These are phyloP conservation scores for Tolypocladium album DNA, from an alignment of 2,329 filamentous ascomycete species.

Conservation along the genomic window DNA sequence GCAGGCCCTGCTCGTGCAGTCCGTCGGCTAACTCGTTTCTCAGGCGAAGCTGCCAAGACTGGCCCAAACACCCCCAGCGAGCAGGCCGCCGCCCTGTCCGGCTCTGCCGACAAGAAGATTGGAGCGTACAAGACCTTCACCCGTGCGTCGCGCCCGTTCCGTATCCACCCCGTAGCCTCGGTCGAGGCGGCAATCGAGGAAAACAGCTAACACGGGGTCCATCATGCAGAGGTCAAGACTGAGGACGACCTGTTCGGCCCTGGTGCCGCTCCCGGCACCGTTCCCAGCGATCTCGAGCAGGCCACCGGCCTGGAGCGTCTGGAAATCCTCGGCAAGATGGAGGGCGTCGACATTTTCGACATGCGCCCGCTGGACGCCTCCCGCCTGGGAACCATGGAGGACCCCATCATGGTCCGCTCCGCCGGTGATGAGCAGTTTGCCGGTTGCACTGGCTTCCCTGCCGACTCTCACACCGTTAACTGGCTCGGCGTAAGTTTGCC, in stretches of 20 bases:
- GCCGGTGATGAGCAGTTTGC: slow-evolving; percentile 93
- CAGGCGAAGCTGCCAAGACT: slow-evolving; percentile 26
- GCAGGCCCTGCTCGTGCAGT: slow-evolving; percentile 4
- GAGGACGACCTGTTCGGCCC: slow-evolving; percentile 77
- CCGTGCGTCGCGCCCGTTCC: slow-evolving; percentile 29
- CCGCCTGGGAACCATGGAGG: slow-evolving; percentile 78
- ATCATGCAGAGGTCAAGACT: slow-evolving; percentile 61
- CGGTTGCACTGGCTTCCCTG: slow-evolving; percentile 90
- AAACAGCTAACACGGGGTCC: slow-evolving; percentile 10
- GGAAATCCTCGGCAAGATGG: slow-evolving; percentile 98
- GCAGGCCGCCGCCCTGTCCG: slow-evolving; percentile 24
- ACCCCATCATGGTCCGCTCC: slow-evolving; percentile 85
- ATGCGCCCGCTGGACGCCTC: slow-evolving; percentile 93
- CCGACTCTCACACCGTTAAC: slow-evolving; percentile 79
- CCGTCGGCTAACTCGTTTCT: slow-evolving; percentile 1
- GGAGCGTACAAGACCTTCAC: slow-evolving; percentile 33
- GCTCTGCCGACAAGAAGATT: slow-evolving; percentile 32
- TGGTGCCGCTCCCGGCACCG: slow-evolving; percentile 69
- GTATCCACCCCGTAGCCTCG: slow-evolving; percentile 11
- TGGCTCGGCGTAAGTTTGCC: slow-evolving; percentile 75
- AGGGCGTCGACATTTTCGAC: slow-evolving; percentile 95
- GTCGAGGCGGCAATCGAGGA: slow-evolving; percentile 9
- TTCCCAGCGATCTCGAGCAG: slow-evolving; percentile 93
- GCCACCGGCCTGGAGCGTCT: slow-evolving; percentile 95
- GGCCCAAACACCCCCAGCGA: slow-evolving; percentile 20